Percentiles rank a stretch among this genome's conserved stretches.
Evolutionary conservation across 768 basidiomycete species (phyloP).

Genomic region (Gloeophyllum trabeum): DNA sequence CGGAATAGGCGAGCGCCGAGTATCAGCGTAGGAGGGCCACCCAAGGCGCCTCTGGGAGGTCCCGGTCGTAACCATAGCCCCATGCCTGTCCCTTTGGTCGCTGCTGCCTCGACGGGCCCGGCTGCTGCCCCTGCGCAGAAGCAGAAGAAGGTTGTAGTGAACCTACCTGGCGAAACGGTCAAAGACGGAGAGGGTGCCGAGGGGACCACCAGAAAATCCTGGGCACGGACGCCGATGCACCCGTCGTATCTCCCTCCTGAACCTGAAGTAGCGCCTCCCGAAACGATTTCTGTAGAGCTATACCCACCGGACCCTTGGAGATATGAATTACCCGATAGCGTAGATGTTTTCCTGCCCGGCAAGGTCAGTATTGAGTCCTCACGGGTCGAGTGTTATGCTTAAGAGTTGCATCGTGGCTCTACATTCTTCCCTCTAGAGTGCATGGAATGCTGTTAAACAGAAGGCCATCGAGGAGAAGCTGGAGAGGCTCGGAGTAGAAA

Average conservation of each 20-base stretch:
- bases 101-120: too few relatives aligned
- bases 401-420: too few relatives aligned
- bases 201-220: slow-evolving; percentile 31
- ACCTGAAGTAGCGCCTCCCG: slow-evolving; percentile 16
- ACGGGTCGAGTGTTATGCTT: too few relatives aligned
- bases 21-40: slow-evolving; percentile 75
- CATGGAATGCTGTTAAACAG: slow-evolving; percentile 68
- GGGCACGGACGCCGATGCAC: slow-evolving; percentile 51
- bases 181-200: slow-evolving; percentile 23
- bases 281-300: slow-evolving; percentile 33
- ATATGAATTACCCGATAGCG: slow-evolving; percentile 42
- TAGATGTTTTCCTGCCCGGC: slow-evolving; percentile 78
- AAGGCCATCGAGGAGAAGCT: slow-evolving; percentile 73
- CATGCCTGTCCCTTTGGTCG: slow-evolving; percentile 24
- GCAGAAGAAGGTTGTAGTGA: slow-evolving; percentile 57
- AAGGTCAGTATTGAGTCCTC: slow-evolving; percentile 60
- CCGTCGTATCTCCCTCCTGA: slow-evolving; percentile 22
- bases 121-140: slow-evolving; percentile 27
- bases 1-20: slow-evolving; percentile 55
- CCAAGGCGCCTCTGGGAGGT: slow-evolving; percentile 76
- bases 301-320: slow-evolving; percentile 62
- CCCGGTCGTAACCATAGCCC: slow-evolving; percentile 71
- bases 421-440: slow-evolving; percentile 45
- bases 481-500: slow-evolving; percentile 70
- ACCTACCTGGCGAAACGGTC: slow-evolving; percentile 60